Conservation (phyloP, 192 early-diverging fungal genomes). For the Coemansia guatemalensis region DNA sequence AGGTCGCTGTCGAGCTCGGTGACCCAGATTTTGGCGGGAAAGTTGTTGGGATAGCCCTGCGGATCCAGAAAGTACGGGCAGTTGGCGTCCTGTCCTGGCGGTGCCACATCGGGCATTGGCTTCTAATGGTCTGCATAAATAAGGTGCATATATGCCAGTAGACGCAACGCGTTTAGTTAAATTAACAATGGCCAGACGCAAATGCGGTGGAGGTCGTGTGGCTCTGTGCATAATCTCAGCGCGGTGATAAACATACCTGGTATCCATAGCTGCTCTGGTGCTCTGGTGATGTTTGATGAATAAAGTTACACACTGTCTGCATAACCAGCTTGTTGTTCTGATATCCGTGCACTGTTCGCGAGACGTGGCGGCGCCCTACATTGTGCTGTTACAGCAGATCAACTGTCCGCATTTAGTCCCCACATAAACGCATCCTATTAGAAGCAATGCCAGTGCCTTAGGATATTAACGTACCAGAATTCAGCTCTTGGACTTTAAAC, state of each 20-base stretch:
- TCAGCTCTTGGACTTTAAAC: slow-evolving; percentile 8
- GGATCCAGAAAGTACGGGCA: slow-evolving; percentile 25
- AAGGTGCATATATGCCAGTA: neutral
- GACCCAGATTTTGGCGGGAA: slow-evolving; percentile 34
- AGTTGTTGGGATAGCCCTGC: slow-evolving; percentile 26
- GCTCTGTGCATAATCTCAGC: neutral
- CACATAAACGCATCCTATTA: neutral
- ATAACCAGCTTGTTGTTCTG: slow-evolving; percentile 17
- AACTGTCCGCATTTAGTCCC: neutral
- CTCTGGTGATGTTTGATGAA: neutral
- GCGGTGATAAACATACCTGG: slow-evolving; percentile 11
- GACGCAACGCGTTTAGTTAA: neutral
- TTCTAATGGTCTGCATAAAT: slow-evolving; percentile 6
- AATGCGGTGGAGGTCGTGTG: neutral
- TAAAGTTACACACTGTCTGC: slow-evolving; percentile 31
- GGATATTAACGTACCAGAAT: neutral
- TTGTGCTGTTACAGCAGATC: slow-evolving; percentile 1
- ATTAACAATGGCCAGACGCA: neutral
- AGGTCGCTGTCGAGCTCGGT: slow-evolving; percentile 22
- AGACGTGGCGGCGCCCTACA: slow-evolving; percentile 9
- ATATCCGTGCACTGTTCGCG: slow-evolving; percentile 12
- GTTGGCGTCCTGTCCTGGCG: slow-evolving; percentile 5
- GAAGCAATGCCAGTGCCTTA: neutral
- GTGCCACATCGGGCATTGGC: slow-evolving; percentile 15
- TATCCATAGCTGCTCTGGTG: neutral